Percentiles rank a stretch among this genome's conserved stretches.
These are phyloP conservation scores for Sedum album DNA, from an alignment of 164 flowering plant genomes.

Conservation along the genomic window DNA sequence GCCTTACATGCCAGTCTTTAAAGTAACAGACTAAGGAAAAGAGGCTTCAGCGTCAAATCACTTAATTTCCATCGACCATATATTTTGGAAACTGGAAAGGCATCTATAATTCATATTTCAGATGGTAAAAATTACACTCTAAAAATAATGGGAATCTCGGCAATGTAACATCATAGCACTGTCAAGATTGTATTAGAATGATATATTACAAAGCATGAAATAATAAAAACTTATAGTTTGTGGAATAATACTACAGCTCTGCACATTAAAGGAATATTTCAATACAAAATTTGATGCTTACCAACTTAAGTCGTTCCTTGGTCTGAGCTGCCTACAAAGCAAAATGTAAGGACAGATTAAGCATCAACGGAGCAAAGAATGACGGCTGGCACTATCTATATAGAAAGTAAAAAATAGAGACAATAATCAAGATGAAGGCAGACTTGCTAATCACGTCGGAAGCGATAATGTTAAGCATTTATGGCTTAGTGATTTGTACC, in stretches of 20 bases:
- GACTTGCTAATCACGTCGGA: not conserved
- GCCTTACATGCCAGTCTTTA: not conserved
- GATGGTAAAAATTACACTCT: not conserved
- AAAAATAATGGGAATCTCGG: not conserved
- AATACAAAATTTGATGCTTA: conserved; percentile 9
- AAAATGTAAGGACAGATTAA: conserved; percentile 13
- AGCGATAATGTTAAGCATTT: not conserved
- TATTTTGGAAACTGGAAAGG: not conserved
- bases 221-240: not conserved
- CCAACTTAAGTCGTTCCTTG: conserved; percentile 47
- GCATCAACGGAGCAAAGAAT: too few species aligned
- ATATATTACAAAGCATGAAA: not conserved
- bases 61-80: too few species aligned
- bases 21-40: not conserved
- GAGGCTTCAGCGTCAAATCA: not conserved
- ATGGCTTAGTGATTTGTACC: not conserved
- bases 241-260: not conserved
- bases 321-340: conserved; percentile 36
- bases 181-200: not conserved
- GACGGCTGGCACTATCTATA: not conserved
- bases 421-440: not conserved
- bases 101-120: not conserved
- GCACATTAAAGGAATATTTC: not conserved
- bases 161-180: not conserved
- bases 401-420: not conserved